Evolutionary conservation across 225 moss, liverwort and hornwort genomes (phyloP), one percentile per base, ranked within the genome.

Genomic region (Pleurozium schreberi): DNA sequence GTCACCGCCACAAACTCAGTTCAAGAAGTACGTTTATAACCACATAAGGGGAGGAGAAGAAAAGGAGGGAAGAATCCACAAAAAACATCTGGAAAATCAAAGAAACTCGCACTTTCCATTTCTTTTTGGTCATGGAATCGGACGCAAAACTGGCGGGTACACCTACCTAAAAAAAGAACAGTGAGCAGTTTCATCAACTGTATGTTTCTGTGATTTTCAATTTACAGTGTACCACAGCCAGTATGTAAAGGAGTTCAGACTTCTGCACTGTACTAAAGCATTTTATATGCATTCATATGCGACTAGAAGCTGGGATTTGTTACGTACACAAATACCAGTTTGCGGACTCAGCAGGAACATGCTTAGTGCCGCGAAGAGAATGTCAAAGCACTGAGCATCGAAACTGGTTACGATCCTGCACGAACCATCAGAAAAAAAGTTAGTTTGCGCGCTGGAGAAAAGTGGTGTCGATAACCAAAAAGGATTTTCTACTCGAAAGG

Each of bases 381-480:
- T 71, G 90, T 86, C 84, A 88, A 83, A 84, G 88, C 88, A 92
- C 90, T 88, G 75, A 77, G 90, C 85, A 82, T 88, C 88, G 88
- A 91, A 91, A 86, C 89, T 86, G 91, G 66, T 91, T 89, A 91
- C 75, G 75, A 88, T 74, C 92, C 92, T 92, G 92, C 88, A 90
- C 77, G 86, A 86, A 79, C 50, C 86, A 90, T 78, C 26, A 58
- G 75, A 60, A 88, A 65, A 83, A 47, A 71, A 65, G 77, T 92
- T 84, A 92, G 90, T 71, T 85, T 70, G 69, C 71, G 82, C 49
- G 81, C 79, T 45, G 36, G 38, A 82, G 70, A 18, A 63, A 61
- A 43, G 69, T 49, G 49, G 49, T 27, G 10, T 28, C 27, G 19
- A 40, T 23, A 88, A n/a, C 40, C 61, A 8, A 61, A 73, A 20